Percentiles rank a stretch among this genome's conserved stretches.
These are phyloP conservation scores for Datura wrightii DNA, from an alignment of 257 asterid species.

Conservation along the genomic window DNA sequence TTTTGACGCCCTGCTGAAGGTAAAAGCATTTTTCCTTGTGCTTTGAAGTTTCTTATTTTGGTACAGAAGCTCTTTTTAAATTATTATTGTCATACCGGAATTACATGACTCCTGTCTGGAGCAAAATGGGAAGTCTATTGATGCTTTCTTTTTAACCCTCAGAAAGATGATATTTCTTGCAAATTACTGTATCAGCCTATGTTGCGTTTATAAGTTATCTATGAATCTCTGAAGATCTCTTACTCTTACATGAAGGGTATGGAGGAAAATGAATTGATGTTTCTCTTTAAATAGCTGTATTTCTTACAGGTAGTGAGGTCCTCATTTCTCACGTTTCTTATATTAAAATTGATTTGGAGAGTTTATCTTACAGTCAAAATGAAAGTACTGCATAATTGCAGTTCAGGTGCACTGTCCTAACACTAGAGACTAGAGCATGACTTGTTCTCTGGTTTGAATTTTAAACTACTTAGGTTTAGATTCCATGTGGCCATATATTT, in stretches of 20 bases:
- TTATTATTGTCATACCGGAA: not conserved
- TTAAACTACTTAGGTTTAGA: constrained; percentile 1
- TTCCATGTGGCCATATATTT: not conserved
- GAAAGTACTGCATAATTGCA: not conserved
- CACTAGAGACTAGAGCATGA: not conserved
- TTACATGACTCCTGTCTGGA: not conserved
- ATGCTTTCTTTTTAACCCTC: not conserved
- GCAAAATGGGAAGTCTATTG: not conserved
- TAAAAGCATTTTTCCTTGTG: constrained; percentile 34
- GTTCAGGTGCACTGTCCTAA: constrained; percentile 21
- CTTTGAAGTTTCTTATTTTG: constrained; percentile 26
- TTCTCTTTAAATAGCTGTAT: constrained; percentile 5
- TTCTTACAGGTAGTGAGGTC: not conserved
- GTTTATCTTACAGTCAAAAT: not conserved
- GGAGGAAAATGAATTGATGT: not conserved
- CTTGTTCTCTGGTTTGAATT: constrained; percentile 13
- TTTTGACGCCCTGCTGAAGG: constrained; percentile 72
- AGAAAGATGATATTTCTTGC: constrained; percentile 23
- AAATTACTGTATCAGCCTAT: constrained; percentile 3
- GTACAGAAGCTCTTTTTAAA: not conserved
- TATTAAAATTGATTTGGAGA: constrained; percentile 7
- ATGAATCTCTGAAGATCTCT: not conserved
- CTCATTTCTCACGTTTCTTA: not conserved
- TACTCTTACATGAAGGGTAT: constrained; percentile 16
- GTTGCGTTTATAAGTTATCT: not conserved